phyloP scores from a whole-genome alignment of 805 yeast species.

The Phaffomyces thermotolerans region DNA sequence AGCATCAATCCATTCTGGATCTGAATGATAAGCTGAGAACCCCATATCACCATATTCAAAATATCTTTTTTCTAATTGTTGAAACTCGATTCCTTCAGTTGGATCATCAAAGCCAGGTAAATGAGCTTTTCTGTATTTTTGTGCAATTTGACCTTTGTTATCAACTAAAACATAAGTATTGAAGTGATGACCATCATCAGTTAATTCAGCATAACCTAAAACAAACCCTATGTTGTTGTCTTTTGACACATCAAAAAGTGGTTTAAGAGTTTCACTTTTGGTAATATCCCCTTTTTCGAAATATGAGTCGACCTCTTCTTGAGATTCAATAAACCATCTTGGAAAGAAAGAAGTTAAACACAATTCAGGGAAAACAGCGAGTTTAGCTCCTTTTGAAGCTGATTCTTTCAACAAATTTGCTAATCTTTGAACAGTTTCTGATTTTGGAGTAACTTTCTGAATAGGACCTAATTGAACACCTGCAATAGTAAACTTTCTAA shows the following conservation, averaged over 20 bases:
- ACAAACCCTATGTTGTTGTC: slow-evolving; percentile 25
- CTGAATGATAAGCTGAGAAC: slow-evolving; percentile 28
- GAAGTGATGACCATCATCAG: slow-evolving; percentile 30
- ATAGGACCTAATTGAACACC: slow-evolving; percentile 31
- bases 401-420: slow-evolving; percentile 25
- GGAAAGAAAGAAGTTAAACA: slow-evolving; percentile 32
- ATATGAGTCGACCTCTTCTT: slow-evolving; percentile 28
- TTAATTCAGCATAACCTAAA: slow-evolving; percentile 32
- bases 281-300: slow-evolving; percentile 31
- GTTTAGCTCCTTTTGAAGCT: slow-evolving; percentile 25
- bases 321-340: slow-evolving; percentile 28
- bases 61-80: slow-evolving; percentile 33
- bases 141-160: slow-evolving; percentile 24
- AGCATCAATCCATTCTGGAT: slow-evolving; percentile 31
- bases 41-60: slow-evolving; percentile 32
- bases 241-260: slow-evolving; percentile 28
- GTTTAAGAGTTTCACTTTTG: slow-evolving; percentile 20
- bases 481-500: slow-evolving; percentile 26
- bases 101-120: slow-evolving; percentile 31
- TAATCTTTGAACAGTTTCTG: slow-evolving; percentile 27
- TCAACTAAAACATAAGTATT: slow-evolving; percentile 29
- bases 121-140: slow-evolving; percentile 32
- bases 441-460: slow-evolving; percentile 24
- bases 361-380: slow-evolving; percentile 33
- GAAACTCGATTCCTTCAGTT: slow-evolving; percentile 25